Evolutionary conservation across 176 grass and related monocot genomes (phyloP).

Genomic region (Musa troglodytarum): DNA sequence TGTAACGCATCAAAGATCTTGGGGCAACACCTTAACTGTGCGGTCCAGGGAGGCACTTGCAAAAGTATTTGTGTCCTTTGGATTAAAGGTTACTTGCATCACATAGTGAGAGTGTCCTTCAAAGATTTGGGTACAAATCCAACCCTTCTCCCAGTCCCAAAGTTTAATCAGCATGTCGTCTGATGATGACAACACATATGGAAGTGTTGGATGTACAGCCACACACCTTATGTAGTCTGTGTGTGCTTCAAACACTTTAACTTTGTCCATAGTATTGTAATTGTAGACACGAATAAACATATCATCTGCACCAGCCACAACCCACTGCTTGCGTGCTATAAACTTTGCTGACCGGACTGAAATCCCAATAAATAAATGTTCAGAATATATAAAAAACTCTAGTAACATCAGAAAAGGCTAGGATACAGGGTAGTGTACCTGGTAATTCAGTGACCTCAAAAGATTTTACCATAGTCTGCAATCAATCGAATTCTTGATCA

Average conservation of each 20-base stretch:
- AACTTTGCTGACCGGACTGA: slow-evolving; percentile 95
- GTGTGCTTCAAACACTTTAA: slow-evolving; percentile 19
- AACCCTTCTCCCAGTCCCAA: slow-evolving; percentile 99
- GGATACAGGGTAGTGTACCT: slow-evolving; percentile 28
- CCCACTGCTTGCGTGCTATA: slow-evolving; percentile 89
- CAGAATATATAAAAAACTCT: neutral
- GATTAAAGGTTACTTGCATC: slow-evolving; percentile 98
- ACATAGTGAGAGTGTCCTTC: slow-evolving; percentile 99
- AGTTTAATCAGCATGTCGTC: slow-evolving; percentile 99
- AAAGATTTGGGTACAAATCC: slow-evolving; percentile 98
- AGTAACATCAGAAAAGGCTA: neutral
- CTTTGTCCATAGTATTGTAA: slow-evolving; percentile 25
- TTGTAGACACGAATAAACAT: slow-evolving; percentile 67
- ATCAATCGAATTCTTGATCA: slow-evolving; percentile 22
- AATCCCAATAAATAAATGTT: slow-evolving; percentile 29
- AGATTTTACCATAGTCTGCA: slow-evolving; percentile 29
- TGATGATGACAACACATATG: slow-evolving; percentile 93
- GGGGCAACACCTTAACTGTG: slow-evolving; percentile 62
- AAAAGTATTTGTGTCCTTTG: slow-evolving; percentile 96
- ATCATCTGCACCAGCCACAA: slow-evolving; percentile 97
- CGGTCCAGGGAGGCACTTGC: slow-evolving; percentile 98
- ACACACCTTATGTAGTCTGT: slow-evolving; percentile 63
- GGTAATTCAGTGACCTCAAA: slow-evolving; percentile 44
- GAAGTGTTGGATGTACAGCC: slow-evolving; percentile 91
- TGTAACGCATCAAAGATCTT: neutral